Base-by-base conservation (phyloP, 257 asterid genomes). In the Plantago ovata region DNA sequence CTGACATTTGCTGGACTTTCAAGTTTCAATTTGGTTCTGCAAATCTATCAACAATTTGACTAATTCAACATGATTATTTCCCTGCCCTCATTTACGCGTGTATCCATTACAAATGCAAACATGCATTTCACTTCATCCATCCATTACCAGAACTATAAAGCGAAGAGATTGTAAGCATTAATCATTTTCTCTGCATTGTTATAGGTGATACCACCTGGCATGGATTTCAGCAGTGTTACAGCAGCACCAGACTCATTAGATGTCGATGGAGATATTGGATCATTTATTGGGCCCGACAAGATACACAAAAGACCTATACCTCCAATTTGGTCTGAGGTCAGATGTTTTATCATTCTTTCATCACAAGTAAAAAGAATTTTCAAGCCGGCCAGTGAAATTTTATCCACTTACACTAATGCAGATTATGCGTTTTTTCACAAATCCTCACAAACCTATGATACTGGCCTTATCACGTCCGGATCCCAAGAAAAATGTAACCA, bases 371-470 rank as follows among this genome's bases (percentile, higher is more conserved):
- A 28, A 1, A 28, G 36, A 28, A 28, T 3, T 3, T 28, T 1
- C 36, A 4, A 28, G 36, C 36, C 7, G 36, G 36, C 36, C 4
- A 28, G 36, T 28, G 36, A 42, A 12, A 54, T 36, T 12, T 21
- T 36, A 20, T 45, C 19, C n/a, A 5, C n/a, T n/a, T 0, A 13
- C 24, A 14, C 68, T 53, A 49, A 56, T 15, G 41, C 68, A 87
- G 94, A 79, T 87, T 57, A 82, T 87, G 96, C 85, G 89, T 28
- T 87, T 87, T 69, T 60, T 87, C 64, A 75, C 84, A 22, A 87
- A 87, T 69, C 96, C 96, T 0, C 96, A 87, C 83, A 87, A 87
- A 75, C 96, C 96, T 39, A 87, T 87, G 85, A 84, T 87, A 70
- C 80, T 84, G 21, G 94, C 96, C 23, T 64, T 87, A 45, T 87